phyloP scores from a whole-genome alignment of 1,139 yeast species.

The Pneumocystis oryctolagi region DNA sequence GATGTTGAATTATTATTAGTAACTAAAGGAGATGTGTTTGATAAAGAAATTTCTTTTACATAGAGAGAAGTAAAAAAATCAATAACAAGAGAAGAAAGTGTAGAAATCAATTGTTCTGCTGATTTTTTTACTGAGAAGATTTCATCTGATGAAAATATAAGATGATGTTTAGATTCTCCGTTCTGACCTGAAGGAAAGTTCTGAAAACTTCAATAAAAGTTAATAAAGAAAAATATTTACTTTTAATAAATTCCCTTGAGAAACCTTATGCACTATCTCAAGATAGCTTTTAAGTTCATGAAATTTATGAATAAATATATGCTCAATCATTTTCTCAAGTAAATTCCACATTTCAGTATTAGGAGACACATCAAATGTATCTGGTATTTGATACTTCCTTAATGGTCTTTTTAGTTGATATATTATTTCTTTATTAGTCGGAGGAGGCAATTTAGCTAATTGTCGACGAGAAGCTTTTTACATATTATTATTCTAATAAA shows the following conservation, averaged over 20 bases:
- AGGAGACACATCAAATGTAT: constrained; percentile 29
- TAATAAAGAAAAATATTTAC: not conserved
- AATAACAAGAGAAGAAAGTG: constrained; percentile 19
- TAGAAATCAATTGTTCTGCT: constrained; percentile 18
- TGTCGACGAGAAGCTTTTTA: not conserved
- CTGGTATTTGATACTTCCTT: not conserved
- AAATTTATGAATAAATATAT: not conserved
- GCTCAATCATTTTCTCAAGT: constrained; percentile 33
- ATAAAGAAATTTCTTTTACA: not conserved
- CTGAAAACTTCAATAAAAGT: not conserved
- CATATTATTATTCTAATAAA: not conserved
- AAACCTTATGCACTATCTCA: not conserved
- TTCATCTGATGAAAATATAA: constrained; percentile 21
- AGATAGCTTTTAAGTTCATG: not conserved
- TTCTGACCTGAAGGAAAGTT: constrained; percentile 30
- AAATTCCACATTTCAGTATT: constrained; percentile 42
- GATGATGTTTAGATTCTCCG: constrained; percentile 27
- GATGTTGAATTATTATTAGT: constrained; percentile 4
- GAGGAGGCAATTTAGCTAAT: not conserved
- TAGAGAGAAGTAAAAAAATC: constrained; percentile 18
- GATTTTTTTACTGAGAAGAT: constrained; percentile 19
- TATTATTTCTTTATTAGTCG: not conserved
- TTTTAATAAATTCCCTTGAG: not conserved
- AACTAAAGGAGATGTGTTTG: not conserved
- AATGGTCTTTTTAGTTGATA: not conserved